Percentiles rank a stretch among this genome's conserved stretches.
Evolutionary conservation across 768 basidiomycete species (phyloP).

Genomic region (Myochromella boudieri): DNA sequence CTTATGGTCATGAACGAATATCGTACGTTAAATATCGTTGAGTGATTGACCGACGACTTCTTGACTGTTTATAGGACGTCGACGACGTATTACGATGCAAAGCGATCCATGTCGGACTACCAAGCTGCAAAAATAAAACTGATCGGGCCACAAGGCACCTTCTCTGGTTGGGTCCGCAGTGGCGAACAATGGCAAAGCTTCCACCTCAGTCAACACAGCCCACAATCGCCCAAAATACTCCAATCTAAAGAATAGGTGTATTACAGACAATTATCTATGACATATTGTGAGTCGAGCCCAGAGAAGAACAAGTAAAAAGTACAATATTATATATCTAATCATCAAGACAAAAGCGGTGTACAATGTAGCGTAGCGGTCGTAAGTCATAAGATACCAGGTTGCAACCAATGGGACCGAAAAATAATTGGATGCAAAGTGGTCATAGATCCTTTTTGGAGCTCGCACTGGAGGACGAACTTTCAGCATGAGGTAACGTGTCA

Average conservation of each 20-base stretch:
- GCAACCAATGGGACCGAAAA: neutral
- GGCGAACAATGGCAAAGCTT: conserved; percentile 58
- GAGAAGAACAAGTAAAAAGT: neutral
- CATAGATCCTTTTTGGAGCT: conserved; percentile 12
- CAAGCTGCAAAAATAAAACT: conserved; percentile 51
- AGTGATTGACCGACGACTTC: too few species aligned
- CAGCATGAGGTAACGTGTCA: conserved; percentile 7
- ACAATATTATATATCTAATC: conserved; percentile 10
- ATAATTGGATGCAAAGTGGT: neutral
- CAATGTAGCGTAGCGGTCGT: conserved; percentile 6
- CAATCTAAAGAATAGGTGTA: neutral
- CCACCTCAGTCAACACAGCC: conserved; percentile 11
- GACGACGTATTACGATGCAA: conserved; percentile 46
- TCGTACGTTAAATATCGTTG: too few species aligned
- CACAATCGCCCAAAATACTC: neutral
- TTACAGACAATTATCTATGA: neutral
- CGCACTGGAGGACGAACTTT: conserved; percentile 3
- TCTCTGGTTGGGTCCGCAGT: conserved; percentile 63
- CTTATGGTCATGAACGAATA: too few species aligned
- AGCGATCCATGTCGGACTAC: conserved; percentile 43
- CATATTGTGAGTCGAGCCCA: neutral
- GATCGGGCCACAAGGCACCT: conserved; percentile 41
- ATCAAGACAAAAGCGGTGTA: neutral
- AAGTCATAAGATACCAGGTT: neutral
- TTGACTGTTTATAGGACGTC: conserved; percentile 1